Evolutionary conservation across 768 basidiomycete species (phyloP), one percentile per base, ranked within the genome.

Genomic region (Mycena metata): DNA sequence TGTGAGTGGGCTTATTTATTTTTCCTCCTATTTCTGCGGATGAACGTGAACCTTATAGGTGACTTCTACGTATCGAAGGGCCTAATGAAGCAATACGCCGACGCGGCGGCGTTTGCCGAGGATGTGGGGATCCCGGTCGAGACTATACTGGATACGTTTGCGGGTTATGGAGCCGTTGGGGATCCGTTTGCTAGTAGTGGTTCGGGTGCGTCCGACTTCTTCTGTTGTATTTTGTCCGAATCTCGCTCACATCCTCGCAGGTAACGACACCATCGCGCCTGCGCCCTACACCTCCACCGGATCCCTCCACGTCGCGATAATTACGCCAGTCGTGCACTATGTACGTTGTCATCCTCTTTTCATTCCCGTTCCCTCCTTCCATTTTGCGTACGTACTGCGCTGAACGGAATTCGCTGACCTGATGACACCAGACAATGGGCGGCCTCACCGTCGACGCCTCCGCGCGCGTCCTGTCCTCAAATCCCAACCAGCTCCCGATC

Each of bases 291-390:
- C 50, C 5, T 39, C 60, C 7, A 68, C 68, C 19, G 73, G 71
- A 39, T 42, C 70, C 13, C 63, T 77, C 10, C 70, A 73, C 50
- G 75, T 76, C 30, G 74, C 75, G 30, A 62, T 70, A 13, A 73
- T 76, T 52, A 76, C 75, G 30, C 76, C 75, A 13, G 76, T 76
- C 11, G 76, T 77, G 13, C 76, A 77, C 58, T 77, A 76, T 63
- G 76, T 77, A 46, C 64, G 71, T 69, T 23, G n/a, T n/a, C n/a
- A n/a, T n/a, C n/a, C n/a, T n/a, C n/a, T n/a, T n/a, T n/a, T n/a
- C n/a, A n/a, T n/a, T n/a, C n/a, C n/a, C n/a, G n/a, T n/a, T n/a
- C n/a, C n/a, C n/a, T n/a, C n/a, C n/a, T n/a, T n/a, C n/a, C n/a
- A n/a, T n/a, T n/a, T n/a, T n/a, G n/a, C n/a, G n/a, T n/a, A n/a